Percentiles rank a stretch among this genome's conserved stretches.
phyloP scores from a whole-genome alignment of 2,329 filamentous ascomycete genomes.

The Metarhizium rileyi region DNA sequence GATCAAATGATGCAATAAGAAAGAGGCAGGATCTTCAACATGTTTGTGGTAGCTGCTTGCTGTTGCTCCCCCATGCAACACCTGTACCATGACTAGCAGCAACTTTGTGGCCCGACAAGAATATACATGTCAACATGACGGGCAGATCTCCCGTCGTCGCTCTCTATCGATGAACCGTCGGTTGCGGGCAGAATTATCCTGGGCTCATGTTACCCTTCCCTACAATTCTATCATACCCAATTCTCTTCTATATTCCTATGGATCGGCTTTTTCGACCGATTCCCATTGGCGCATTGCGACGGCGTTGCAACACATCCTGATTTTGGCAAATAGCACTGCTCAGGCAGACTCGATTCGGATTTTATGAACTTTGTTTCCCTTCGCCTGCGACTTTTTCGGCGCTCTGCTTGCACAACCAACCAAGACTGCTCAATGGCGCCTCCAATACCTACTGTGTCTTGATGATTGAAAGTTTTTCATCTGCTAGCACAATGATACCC shows the following conservation, averaged over 20 bases:
- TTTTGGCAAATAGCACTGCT: background rate
- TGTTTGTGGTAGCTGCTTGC: background rate
- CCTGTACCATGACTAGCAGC: background rate
- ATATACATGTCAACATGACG: background rate
- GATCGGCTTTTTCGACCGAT: background rate
- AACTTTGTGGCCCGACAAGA: background rate
- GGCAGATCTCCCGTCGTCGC: background rate
- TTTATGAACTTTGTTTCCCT: background rate
- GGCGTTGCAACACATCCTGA: slow-evolving; percentile 6
- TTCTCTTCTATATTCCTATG: background rate
- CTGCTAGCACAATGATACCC: slow-evolving; percentile 5
- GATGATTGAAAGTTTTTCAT: background rate
- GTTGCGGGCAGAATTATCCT: background rate
- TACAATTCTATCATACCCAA: background rate
- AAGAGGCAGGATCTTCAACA: background rate
- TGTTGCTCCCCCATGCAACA: background rate
- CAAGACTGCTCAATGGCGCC: background rate
- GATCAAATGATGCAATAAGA: slow-evolving; percentile 29
- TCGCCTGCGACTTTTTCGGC: background rate
- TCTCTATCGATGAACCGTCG: background rate
- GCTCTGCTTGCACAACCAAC: background rate
- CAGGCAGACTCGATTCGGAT: background rate
- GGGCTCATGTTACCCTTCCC: background rate
- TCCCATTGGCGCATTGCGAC: slow-evolving; percentile 5
- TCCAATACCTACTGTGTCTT: background rate